Evolutionary conservation across 257 asterid genomes (phyloP).

Genomic region (Ocimum tenuiflorum): DNA sequence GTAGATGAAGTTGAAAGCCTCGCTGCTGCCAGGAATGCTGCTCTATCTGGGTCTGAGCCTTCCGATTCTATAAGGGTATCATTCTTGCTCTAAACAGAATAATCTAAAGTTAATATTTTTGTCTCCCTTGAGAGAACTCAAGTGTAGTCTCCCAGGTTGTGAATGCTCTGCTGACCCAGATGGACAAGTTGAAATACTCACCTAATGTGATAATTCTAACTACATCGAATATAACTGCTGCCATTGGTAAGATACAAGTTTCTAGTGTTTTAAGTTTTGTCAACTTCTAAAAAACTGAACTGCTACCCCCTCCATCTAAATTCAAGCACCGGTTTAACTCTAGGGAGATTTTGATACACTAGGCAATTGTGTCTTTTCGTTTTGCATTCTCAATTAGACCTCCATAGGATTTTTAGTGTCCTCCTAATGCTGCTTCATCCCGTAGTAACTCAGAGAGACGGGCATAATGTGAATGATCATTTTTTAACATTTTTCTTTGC

Average conservation of each 20-base stretch:
- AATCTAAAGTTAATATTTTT: conserved; percentile 9
- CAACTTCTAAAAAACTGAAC: neutral
- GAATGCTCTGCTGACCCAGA: conserved; percentile 90
- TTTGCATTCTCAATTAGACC: neutral
- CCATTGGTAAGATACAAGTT: conserved; percentile 61
- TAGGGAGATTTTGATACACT: neutral
- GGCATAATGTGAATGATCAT: neutral
- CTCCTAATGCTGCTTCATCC: neutral
- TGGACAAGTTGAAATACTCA: conserved; percentile 83
- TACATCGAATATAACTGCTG: conserved; percentile 96
- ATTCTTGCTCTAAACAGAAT: conserved; percentile 16
- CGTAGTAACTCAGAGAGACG: neutral
- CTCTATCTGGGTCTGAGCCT: conserved; percentile 98
- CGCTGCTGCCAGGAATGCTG: conserved; percentile 98
- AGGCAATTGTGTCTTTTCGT: neutral
- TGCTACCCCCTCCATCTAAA: neutral
- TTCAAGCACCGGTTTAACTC: neutral
- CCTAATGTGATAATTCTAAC: conserved; percentile 90
- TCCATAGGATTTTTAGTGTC: neutral
- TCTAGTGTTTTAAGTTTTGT: neutral
- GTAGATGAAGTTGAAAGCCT: conserved; percentile 99
- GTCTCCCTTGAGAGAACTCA: conserved; percentile 16
- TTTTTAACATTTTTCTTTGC: conserved; percentile 27
- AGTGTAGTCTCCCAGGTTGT: conserved; percentile 65
- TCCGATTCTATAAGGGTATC: conserved; percentile 96